These are phyloP conservation scores for Suillus occidentalis DNA, from an alignment of 768 basidiomycete genomes.

Conservation along the genomic window DNA sequence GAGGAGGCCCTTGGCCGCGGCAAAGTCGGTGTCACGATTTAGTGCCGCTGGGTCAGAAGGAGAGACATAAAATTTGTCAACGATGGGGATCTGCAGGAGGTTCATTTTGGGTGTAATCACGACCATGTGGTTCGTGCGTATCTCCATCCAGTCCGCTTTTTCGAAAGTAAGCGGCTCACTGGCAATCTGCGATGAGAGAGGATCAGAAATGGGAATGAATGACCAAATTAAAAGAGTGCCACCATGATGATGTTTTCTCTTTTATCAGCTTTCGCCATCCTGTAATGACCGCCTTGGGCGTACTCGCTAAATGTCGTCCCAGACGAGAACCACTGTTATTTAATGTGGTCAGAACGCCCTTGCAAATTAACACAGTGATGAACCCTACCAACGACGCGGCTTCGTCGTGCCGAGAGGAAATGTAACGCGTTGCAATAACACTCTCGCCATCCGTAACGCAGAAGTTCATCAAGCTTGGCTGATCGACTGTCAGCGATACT, in stretches of 20 bases:
- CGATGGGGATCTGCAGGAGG: constrained; percentile 87
- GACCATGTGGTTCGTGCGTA: constrained; percentile 94
- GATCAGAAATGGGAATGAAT: constrained; percentile 13
- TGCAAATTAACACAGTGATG: constrained; percentile 8
- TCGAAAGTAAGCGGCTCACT: constrained; percentile 97
- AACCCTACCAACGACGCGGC: constrained; percentile 77
- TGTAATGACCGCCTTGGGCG: constrained; percentile 84
- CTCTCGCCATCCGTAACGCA: constrained; percentile 95
- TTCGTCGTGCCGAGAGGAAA: constrained; percentile 87
- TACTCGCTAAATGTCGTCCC: constrained; percentile 94
- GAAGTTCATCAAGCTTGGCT: constrained; percentile 94
- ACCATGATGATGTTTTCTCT: constrained; percentile 95
- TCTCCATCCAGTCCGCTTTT: constrained; percentile 99
- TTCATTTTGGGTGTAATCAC: constrained; percentile 97
- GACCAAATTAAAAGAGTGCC: constrained; percentile 9
- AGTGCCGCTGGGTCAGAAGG: constrained; percentile 76
- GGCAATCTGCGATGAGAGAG: constrained; percentile 52
- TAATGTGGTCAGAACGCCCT: constrained; percentile 3
- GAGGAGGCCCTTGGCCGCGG: constrained; percentile 82
- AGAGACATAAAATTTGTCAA: constrained; percentile 90
- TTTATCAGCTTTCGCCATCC: constrained; percentile 95
- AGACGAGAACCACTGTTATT: constrained; percentile 83
- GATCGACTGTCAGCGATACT: constrained; percentile 1
- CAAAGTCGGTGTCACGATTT: constrained; percentile 77
- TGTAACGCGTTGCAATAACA: constrained; percentile 92